Evolutionary conservation across 2,329 filamentous ascomycete genomes (phyloP), one percentile per base, ranked within the genome.

Genomic region (Phialemoniopsis sp.): DNA sequence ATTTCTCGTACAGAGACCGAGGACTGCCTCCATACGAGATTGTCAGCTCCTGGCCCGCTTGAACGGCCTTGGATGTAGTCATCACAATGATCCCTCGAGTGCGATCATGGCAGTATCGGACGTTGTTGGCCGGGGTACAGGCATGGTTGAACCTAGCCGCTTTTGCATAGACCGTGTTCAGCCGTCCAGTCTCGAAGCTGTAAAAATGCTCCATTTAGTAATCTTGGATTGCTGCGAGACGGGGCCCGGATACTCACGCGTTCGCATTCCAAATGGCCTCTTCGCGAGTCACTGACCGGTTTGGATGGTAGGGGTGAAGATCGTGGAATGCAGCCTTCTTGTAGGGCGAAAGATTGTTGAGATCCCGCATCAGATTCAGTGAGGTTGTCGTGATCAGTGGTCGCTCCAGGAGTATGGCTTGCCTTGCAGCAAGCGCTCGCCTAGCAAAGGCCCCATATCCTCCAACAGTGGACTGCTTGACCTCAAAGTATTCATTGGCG

Each of bases 81-180:
- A 80, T 59, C 1, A 61, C 53, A 28, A 82, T 64, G 4, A 58
- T 52, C 7, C 57, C 45, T 2, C 46, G 41, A 0, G 40, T 31
- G 0, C 36, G 6, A 37, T 73, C 62, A 46, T 66, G 76, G 1
- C 34, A 46, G 48, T 72, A 80, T 2, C 56, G 46, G 18, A 77
- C 51, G 32, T 68, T 75, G 39, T 63, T 53, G 4, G 47, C 53
- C 0, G 65, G 60, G 2, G 47, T 42, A 49, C 78, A 82, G 0
- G 75, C 68, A 50, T 82, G 78, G 50, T 82, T 82, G 57, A 82
- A 80, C 3, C 76, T 64, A 0, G 75, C 70, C 0, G 69, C 72
- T 6, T 74, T 58, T 1, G 70, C 61, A 41, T 77, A 78, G 3
- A 79, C 64, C 1, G 62, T 66, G 7, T 54, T 47, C 21, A 26